These are phyloP conservation scores for Dillenia turbinata DNA, from an alignment of 164 flowering plant genomes.

Conservation along the genomic window DNA sequence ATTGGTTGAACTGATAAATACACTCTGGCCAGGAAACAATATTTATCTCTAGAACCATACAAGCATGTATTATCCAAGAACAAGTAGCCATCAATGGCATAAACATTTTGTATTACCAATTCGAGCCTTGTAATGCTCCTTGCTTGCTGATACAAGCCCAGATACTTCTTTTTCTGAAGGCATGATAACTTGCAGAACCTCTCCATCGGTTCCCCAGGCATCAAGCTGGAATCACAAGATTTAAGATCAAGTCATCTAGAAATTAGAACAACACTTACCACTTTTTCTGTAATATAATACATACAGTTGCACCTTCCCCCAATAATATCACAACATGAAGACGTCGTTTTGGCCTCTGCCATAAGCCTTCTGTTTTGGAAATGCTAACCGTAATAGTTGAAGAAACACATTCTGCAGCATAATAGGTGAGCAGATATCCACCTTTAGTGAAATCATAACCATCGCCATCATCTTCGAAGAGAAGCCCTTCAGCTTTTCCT, in stretches of 20 bases:
- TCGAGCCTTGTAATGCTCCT: slow-evolving; percentile 43
- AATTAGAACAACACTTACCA: too few relatives aligned
- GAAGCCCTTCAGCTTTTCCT: slow-evolving; percentile 89
- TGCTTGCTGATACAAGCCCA: slow-evolving; percentile 33
- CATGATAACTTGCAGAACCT: slow-evolving; percentile 49
- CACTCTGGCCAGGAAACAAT: too few relatives aligned
- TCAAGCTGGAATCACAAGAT: slow-evolving; percentile 43
- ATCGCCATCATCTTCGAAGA: slow-evolving; percentile 96
- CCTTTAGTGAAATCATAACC: slow-evolving; percentile 78
- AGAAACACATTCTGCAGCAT: slow-evolving; percentile 64
- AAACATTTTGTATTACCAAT: slow-evolving; percentile 38
- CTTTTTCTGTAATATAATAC: slow-evolving; percentile 1
- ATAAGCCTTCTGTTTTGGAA: slow-evolving; percentile 71
- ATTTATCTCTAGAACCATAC: too few relatives aligned
- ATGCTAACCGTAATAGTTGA: slow-evolving; percentile 65
- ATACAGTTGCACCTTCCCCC: slow-evolving; percentile 79
- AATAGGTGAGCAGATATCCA: slow-evolving; percentile 65
- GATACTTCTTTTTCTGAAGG: slow-evolving; percentile 68
- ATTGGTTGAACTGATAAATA: too few relatives aligned
- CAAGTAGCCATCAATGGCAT: too few relatives aligned
- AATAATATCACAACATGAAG: slow-evolving; percentile 71
- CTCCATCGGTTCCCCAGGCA: slow-evolving; percentile 85
- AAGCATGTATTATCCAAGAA: too few relatives aligned
- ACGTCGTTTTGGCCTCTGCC: slow-evolving; percentile 77
- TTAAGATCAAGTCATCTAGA: not conserved